Conservation (phyloP, 495 filamentous ascomycete species). For the Penicillium riverlandense region DNA sequence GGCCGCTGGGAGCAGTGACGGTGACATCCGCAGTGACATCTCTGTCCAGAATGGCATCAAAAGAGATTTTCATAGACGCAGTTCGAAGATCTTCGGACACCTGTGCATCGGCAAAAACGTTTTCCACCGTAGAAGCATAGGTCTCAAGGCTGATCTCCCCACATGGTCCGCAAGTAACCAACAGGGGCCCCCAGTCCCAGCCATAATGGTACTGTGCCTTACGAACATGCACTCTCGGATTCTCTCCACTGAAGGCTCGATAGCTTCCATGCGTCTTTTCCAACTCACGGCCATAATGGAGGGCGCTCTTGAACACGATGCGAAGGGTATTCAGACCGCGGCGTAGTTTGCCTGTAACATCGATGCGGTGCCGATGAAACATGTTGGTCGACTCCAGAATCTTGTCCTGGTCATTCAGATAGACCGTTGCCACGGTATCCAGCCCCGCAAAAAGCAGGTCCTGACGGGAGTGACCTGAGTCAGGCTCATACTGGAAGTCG, state of each 20-base stretch:
- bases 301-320: constrained; percentile 33
- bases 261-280: constrained; percentile 30
- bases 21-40: too few species aligned
- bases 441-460: too few species aligned
- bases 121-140: constrained; percentile 46
- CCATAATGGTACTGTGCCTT: constrained; percentile 80
- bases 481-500: constrained; percentile 13
- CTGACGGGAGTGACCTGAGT: too few species aligned
- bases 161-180: constrained; percentile 69
- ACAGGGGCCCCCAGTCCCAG: constrained; percentile 73
- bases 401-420: constrained; percentile 49
- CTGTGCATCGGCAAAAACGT: too few species aligned
- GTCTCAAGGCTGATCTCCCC: constrained; percentile 60
- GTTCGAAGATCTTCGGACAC: too few species aligned
- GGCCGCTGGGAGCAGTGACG: too few species aligned
- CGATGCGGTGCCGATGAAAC: constrained; percentile 60
- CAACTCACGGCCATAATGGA: constrained; percentile 26
- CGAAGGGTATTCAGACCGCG: constrained; percentile 24
- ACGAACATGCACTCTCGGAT: constrained; percentile 54
- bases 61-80: too few species aligned
- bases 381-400: constrained; percentile 64
- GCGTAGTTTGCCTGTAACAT: constrained; percentile 39
- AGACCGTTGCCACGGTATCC: constrained; percentile 39
- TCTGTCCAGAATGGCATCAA: too few species aligned
- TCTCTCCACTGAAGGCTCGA: constrained; percentile 59